These are phyloP conservation scores for Tolypocladium paradoxum DNA, from an alignment of 2,329 filamentous ascomycete genomes.

Conservation along the genomic window DNA sequence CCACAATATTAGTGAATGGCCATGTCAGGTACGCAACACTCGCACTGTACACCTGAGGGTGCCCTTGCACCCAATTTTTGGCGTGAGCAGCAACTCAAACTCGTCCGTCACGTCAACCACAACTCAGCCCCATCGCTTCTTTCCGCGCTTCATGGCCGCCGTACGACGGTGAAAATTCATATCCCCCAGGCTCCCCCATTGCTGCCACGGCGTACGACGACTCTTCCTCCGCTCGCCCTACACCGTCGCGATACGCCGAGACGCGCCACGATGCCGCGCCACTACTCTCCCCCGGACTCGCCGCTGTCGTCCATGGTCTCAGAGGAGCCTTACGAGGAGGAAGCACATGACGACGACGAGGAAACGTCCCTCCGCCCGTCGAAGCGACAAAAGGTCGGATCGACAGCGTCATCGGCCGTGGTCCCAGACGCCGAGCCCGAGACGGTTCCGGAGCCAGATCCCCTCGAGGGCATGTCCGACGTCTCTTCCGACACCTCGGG, in stretches of 20 bases:
- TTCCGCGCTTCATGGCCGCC: neutral
- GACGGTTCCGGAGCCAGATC: constrained; percentile 35
- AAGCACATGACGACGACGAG: constrained; percentile 31
- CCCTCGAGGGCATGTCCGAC: constrained; percentile 51
- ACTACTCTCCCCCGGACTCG: constrained; percentile 30
- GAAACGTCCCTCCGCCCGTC: constrained; percentile 28
- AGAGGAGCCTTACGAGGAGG: constrained; percentile 36
- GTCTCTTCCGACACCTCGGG: constrained; percentile 88
- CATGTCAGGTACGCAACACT: neutral
- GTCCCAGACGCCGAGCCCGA: constrained; percentile 32
- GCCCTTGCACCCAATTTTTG: constrained; percentile 3
- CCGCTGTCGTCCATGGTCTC: constrained; percentile 37
- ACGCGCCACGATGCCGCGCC: constrained; percentile 2
- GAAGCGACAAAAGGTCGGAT: constrained; percentile 37
- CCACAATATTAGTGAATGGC: too few species aligned
- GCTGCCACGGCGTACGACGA: neutral
- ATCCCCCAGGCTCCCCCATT: neutral
- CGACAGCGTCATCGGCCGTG: constrained; percentile 33
- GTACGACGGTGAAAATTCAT: neutral
- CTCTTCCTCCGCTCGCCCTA: neutral
- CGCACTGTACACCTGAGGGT: neutral
- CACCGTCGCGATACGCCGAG: neutral
- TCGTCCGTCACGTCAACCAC: neutral
- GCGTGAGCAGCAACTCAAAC: neutral
- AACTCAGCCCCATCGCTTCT: neutral